Base-by-base conservation (phyloP, 208 protist species). In the Leptomonas seymouri region DNA sequence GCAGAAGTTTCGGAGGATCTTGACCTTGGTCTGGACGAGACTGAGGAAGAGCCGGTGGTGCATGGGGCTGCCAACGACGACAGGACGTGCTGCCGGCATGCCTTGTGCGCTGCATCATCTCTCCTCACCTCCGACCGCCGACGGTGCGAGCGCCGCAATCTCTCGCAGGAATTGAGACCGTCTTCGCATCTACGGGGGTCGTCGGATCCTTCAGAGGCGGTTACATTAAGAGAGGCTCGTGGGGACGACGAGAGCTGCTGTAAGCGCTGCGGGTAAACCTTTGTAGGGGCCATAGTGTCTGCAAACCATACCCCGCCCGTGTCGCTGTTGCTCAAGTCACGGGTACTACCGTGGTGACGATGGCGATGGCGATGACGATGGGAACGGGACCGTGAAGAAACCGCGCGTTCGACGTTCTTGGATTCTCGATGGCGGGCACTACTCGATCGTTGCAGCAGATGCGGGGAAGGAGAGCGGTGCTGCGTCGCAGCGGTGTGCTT, bases 231-330 rank as follows among this genome's bases (percentile, higher is more conserved):
- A n/a, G n/a, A n/a, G n/a, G n/a, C n/a, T n/a, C n/a, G n/a, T n/a
- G 23, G 27, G 15, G 54, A 2, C 3, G 57, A 42, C 20, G 57
- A 15, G 27, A 51, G 2, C 14, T 63, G 25, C 12, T 39, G 39
- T 15, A 63, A 27, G 14, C 58, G 58, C 27, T 51, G 58, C 9
- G 58, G 58, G 4, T 39, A 42, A 23, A 63, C 58, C 16, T 25
- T 25, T n/a, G 58, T 63, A 5, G 58, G 58, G 23, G 44, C 58
- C 1, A 28, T 51, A 5, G 58, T 39, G 44, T 39, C 9, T 18
- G 31, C 14, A 15, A 14, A 14, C 30, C 11, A 31, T 7, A 34
- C 23, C 30, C 41, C 49, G 57, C 27, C 41, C 8, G 4, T 21
- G 55, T 60, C 25, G 31, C 36, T 60, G 55, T 46, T 25, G 34